Evolutionary conservation across 306 rosid species (phyloP), one percentile per base, ranked within the genome.

Genomic region (Trifolium subterraneum): DNA sequence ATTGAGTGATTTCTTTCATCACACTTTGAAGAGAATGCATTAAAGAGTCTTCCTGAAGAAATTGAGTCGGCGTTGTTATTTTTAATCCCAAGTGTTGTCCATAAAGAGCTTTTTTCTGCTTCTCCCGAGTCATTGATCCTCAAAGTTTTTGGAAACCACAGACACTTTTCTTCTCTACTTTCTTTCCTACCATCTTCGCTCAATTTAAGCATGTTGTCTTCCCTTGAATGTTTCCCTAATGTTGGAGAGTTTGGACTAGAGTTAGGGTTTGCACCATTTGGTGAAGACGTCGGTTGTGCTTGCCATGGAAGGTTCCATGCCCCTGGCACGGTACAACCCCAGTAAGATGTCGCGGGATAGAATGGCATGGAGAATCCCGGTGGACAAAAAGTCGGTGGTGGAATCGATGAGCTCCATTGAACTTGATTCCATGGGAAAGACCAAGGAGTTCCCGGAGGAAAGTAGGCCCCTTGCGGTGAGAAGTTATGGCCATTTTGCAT

Each of bases 171-270:
- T 44, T 68, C 72, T 22, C 39, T 69, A 13, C 52, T 77, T 72
- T 84, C 85, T 67, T 73, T 86, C 35, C 13, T 68, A 44, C 10
- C 22, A 7, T 75, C 62, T 27, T 16, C 75, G 29, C 82, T 82
- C 56, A 75, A 73, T 71, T 54, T 81, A 50, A 80, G 55, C 45
- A 68, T 10, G 65, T 55, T 79, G 33, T 79, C 92, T 18, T 92
- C 98, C 68, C 96, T 83, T 38, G 87, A 86, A 81, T 86, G 98
- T 74, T 92, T 92, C 51, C 98, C 98, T 62, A 90, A 81, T 54
- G 82, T 86, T 35, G 82, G 77, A 14, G 86, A 80, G 58, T 72
- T 84, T 6, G 83, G 58, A 41, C 74, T 79, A 1, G 89, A 63
- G 71, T 81, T 82, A 33, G 84, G 31, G 59, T 78, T 27, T 16